Evolutionary conservation across 2,329 filamentous ascomycete species (phyloP), one percentile per base, ranked within the genome.

Genomic region (Penicillium sp.): DNA sequence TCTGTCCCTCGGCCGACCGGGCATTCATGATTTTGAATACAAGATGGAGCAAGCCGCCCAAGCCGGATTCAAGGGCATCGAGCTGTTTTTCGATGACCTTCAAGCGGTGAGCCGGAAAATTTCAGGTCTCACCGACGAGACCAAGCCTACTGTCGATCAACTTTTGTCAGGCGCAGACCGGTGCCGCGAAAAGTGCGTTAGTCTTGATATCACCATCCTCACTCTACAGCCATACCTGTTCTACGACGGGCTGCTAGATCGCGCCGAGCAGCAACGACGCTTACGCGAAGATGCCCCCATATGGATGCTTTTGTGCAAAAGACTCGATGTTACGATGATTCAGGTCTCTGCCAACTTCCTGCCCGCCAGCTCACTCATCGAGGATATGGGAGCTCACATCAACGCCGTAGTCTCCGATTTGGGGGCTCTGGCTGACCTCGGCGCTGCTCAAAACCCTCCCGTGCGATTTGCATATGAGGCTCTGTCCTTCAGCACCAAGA

Each of bases 21-120:
- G 86, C 64, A 83, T 86, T 60, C 89, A 92, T 70, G 75, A 78
- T 24, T 77, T 91, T 38, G 68, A 77, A 2, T 74, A 82, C 64
- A 91, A 90, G 67, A 81, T 92, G 47, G 78, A 85, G 64, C 82
- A 85, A 74, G 88, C 88, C 5, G 75, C 80, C 6, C 75, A 78
- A 47, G 80, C 89, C 65, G 85, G 85, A 36, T 83, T 90, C 67
- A 70, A 80, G 48, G 87, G 87, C 55, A 83, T 92, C 61, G 89
- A 92, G 70, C 79, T 91, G 21, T 91, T 90, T 77, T 85, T 87
- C 71, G 88, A 92, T 67, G 89, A 92, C 69, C 80, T 92, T 6
- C 75, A 82, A 54, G 82, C 85, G 61, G 66, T 89, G 14, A 83
- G 87, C 61, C 59, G 70, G 18, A 69, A 11, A 80, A 80, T 60